phyloP scores from a whole-genome alignment of 495 filamentous ascomycete genomes.

The Annulohypoxylon stygium region DNA sequence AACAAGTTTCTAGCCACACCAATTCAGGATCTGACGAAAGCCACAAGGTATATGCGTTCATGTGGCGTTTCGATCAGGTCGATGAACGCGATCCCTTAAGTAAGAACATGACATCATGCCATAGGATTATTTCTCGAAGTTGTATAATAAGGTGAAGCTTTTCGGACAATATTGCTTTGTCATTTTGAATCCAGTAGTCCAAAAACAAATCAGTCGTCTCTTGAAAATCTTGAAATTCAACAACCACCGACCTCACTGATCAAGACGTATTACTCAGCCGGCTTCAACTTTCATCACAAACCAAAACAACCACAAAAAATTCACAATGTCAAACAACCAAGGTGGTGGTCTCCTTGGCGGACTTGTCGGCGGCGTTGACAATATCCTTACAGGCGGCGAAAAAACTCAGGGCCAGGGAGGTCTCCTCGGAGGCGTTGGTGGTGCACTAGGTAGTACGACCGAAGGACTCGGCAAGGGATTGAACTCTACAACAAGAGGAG shows the following conservation, averaged over 20 bases:
- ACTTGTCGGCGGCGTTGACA: conserved; percentile 56
- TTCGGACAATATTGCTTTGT: not conserved
- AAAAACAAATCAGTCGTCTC: not conserved
- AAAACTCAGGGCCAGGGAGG: conserved; percentile 58
- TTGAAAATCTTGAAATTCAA: conserved; percentile 11
- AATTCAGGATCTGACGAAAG: conserved; percentile 35
- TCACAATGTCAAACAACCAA: conserved; percentile 53
- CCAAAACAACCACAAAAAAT: conserved; percentile 5
- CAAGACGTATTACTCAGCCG: not conserved
- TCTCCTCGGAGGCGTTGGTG: conserved; percentile 54
- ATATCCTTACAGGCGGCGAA: conserved; percentile 58
- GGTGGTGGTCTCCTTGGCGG: conserved; percentile 57
- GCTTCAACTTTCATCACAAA: not conserved
- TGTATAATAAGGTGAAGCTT: conserved; percentile 33
- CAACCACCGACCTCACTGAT: not conserved
- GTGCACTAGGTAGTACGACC: conserved; percentile 51
- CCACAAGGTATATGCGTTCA: conserved; percentile 42
- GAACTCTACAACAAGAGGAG: conserved; percentile 53
- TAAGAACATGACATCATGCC: conserved; percentile 44
- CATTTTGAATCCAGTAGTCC: not conserved
- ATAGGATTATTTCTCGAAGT: conserved; percentile 24
- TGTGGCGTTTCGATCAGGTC: conserved; percentile 36
- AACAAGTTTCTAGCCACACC: conserved; percentile 53
- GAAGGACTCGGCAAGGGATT: conserved; percentile 55
- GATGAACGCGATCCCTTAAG: conserved; percentile 20